phyloP scores from a whole-genome alignment of 1,284 basidiomycete species.

The Irpex sp. region DNA sequence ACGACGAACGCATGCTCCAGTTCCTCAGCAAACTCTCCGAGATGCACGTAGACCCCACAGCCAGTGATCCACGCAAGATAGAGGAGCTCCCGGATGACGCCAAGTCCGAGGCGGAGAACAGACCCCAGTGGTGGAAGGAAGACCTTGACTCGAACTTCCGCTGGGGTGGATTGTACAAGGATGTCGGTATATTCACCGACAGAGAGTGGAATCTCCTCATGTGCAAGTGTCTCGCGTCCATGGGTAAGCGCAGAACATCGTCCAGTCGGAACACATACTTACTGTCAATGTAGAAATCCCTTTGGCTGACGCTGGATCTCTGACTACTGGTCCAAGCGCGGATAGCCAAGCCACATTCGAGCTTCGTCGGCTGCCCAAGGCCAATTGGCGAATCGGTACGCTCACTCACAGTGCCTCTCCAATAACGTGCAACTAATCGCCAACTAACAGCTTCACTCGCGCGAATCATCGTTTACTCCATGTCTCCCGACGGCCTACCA shows the following conservation, averaged over 20 bases:
- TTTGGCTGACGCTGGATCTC: slow-evolving; percentile 65
- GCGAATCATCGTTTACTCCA: slow-evolving; percentile 87
- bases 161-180: slow-evolving; percentile 76
- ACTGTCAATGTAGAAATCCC: slow-evolving; percentile 51
- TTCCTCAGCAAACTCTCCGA: slow-evolving; percentile 70
- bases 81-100: slow-evolving; percentile 70
- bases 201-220: slow-evolving; percentile 87
- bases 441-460: slow-evolving; percentile 69
- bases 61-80: slow-evolving; percentile 69
- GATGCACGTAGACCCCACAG: slow-evolving; percentile 68
- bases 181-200: slow-evolving; percentile 86
- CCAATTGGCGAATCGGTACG: slow-evolving; percentile 67
- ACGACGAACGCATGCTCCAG: slow-evolving; percentile 79
- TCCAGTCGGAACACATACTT: slow-evolving; percentile 6
- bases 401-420: slow-evolving; percentile 12
- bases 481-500: slow-evolving; percentile 71
- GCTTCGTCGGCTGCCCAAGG: slow-evolving; percentile 60
- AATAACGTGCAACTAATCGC: not conserved
- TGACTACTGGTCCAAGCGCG: slow-evolving; percentile 67
- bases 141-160: slow-evolving; percentile 36
- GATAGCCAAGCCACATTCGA: slow-evolving; percentile 68
- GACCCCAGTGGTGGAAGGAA: slow-evolving; percentile 52
- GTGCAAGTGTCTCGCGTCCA: slow-evolving; percentile 87
- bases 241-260: slow-evolving; percentile 54
- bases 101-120: slow-evolving; percentile 56